phyloP scores from a whole-genome alignment of 139 green algal species.

The Mesotaenium endlicherianum region DNA sequence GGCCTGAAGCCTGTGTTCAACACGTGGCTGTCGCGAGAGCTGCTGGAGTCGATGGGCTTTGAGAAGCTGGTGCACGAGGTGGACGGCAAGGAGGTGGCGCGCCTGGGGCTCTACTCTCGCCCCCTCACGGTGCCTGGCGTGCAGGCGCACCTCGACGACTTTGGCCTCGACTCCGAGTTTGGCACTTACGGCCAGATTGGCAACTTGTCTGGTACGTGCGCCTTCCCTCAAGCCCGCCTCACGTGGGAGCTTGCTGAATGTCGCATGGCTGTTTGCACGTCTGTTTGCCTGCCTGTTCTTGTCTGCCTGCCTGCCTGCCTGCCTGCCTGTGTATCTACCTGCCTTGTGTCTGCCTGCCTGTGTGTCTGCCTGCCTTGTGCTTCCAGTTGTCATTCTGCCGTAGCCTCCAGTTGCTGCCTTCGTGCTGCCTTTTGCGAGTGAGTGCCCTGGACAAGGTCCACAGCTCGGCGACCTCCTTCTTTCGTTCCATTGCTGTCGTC shows the following conservation, averaged over 20 bases:
- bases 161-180: constrained; percentile 80
- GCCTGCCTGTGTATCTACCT: not conserved
- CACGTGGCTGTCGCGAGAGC: constrained; percentile 41
- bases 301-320: not conserved
- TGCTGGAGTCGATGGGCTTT: constrained; percentile 48
- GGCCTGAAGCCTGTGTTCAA: constrained; percentile 30
- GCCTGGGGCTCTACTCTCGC: constrained; percentile 66
- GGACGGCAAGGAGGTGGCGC: constrained; percentile 67
- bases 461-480: no score
- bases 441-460: no score
- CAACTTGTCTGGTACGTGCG: constrained; percentile 50
- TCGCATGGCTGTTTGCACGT: not conserved
- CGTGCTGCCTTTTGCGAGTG: no score
- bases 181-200: constrained; percentile 56
- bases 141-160: constrained; percentile 81
- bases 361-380: no score
- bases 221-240: not conserved
- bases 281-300: not conserved
- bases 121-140: constrained; percentile 70
- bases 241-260: not conserved
- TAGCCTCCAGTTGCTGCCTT: no score
- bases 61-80: constrained; percentile 43
- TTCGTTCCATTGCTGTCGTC: no score
- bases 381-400: no score
- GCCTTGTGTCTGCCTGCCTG: not conserved